Base-by-base conservation (phyloP, 202 grass and related monocot species). In the Panicum virgatum region DNA sequence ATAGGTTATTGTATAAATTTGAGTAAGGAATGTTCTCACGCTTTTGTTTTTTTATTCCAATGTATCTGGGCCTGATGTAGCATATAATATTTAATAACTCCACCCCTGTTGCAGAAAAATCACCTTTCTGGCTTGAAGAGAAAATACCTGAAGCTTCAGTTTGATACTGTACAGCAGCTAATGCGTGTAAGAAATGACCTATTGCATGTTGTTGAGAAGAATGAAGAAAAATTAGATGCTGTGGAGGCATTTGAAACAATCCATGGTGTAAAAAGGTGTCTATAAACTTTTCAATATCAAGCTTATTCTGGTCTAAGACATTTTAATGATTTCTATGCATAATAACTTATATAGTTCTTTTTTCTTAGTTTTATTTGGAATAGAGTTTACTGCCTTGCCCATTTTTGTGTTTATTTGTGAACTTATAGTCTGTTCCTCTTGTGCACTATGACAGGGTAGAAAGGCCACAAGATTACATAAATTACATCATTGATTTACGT, bases 201-300 rank as follows among this genome's bases (percentile, higher is more conserved):
- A 29, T 80, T 91, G 76, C 90, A 95, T 88, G 84, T 91, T 70
- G 96, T 91, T 22, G 88, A 95, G 90, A 94, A 90, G 75, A 98
- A 98, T 65, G 85, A 91, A 82, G 86, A 81, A 88, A 92, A 93
- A 77, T 15, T 85, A 82, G 88, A 93, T 88, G 69, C 96, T 6
- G 69, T 86, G 13, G 92, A 93, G 85, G 96, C 92, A 89, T 98
- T 98, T 88, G 96, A 98, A 89, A 88, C 96, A 68, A 86, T 98
- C 63, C 89, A 93, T 70, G 80, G 72, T 75, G 81, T 82, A 65
- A 94, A 86, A 93, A 95, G 96, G 96, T 97, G 89, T 47, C 9
- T 54, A 15, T 37, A 20, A 52, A 38, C 46, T 81, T 77, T 62
- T 58, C 26, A 44, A 13, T 26, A n/a, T 76, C 70, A 45, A 84